Conservation (phyloP, 1,139 yeast species). For the Hansenula sp. region DNA sequence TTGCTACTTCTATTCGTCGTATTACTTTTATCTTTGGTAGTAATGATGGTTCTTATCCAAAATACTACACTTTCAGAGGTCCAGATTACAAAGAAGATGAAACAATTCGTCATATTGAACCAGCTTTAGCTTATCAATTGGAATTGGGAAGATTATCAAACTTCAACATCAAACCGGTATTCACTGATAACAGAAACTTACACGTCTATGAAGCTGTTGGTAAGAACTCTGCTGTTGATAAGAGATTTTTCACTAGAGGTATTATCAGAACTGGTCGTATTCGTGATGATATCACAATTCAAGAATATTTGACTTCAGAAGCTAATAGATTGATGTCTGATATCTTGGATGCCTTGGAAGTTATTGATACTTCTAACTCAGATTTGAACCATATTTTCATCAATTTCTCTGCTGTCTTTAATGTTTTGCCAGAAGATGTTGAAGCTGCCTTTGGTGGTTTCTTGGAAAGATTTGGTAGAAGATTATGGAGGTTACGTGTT, state of each 20-base stretch:
- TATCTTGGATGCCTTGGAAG: conserved; percentile 90
- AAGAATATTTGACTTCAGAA: conserved; percentile 92
- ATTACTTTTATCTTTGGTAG: conserved; percentile 86
- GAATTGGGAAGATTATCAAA: conserved; percentile 93
- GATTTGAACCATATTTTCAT: conserved; percentile 96
- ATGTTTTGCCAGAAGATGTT: conserved; percentile 90
- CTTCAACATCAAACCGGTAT: conserved; percentile 90
- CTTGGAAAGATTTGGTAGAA: conserved; percentile 94
- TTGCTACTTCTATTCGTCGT: conserved; percentile 77
- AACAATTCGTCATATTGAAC: conserved; percentile 96
- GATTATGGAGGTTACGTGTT: conserved; percentile 93
- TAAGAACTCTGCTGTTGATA: conserved; percentile 88
- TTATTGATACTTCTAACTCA: conserved; percentile 90
- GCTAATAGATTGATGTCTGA: conserved; percentile 95
- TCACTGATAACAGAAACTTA: conserved; percentile 94
- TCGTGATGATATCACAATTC: conserved; percentile 86
- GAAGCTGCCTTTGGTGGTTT: conserved; percentile 97
- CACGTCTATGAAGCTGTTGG: conserved; percentile 97
- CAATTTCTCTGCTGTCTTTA: conserved; percentile 92
- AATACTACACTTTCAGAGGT: conserved; percentile 92
- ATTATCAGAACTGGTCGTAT: conserved; percentile 94
- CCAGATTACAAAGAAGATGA: conserved; percentile 79
- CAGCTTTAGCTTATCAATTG: conserved; percentile 95
- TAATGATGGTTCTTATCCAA: conserved; percentile 83
- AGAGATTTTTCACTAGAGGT: conserved; percentile 95